Evolutionary conservation across 2,329 filamentous ascomycete genomes (phyloP), one percentile per base, ranked within the genome.

Genomic region (Cladophialophora psammophila): DNA sequence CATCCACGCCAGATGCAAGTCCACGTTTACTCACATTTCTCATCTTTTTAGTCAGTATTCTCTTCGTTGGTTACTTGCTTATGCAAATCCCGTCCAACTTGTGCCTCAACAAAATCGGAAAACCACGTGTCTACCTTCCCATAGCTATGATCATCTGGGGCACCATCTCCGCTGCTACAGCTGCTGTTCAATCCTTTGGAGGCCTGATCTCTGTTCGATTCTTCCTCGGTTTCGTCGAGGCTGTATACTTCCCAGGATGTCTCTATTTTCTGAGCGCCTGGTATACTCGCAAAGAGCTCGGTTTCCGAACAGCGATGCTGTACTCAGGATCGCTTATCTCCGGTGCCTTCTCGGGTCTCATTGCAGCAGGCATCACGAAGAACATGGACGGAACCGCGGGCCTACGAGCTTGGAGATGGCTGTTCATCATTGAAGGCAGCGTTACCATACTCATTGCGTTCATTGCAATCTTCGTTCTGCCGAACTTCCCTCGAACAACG

Each of bases 301-400:
- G 64, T 64, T 74, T 74, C 54, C 72, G 76, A n/a, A 76, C 74
- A 26, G 75, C 76, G 4, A 73, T 73, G 12, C 67, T 77, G 4
- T 76, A 76, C 64, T 75, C 74, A 0, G 91, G 90, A 0, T 87
- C 88, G 0, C 80, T 92, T 34, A 85, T 93, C 20, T 90, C 88
- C 0, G 89, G 90, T 4, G 90, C 90, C 1, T 92, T 93, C 73
- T 90, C 89, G 0, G 90, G 89, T 1, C 77, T 89, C 8, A 85
- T 90, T 42, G 83, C 86, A 1, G 86, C 86, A 0, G 88, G 90
- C 6, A 91, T 93, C 63, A 88, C 86, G 0, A 80, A 81, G n/a
- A 86, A 89, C 58, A 85, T 93, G 81, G 83, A 90, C 66, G 65
- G 68, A 3, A 40, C 38, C 2, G 34, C 50, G 2, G 86, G 86